Base-by-base conservation (phyloP, 2,329 filamentous ascomycete genomes). In the Xenosphaeropsis pyriputrescens region DNA sequence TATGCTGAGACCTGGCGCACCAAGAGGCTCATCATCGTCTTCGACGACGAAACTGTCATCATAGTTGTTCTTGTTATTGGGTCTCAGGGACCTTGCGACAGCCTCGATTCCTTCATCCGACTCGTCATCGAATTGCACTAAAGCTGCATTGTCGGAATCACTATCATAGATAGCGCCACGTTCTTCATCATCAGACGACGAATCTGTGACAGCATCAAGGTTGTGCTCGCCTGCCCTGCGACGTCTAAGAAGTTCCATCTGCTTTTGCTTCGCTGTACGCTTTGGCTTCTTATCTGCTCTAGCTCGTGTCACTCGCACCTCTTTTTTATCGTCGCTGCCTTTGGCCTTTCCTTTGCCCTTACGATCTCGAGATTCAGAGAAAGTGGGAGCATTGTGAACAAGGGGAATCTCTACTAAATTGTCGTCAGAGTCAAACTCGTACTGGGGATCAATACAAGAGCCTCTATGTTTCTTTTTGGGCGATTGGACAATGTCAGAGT, bases 21-120 rank as follows among this genome's bases (percentile, higher is more conserved):
- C 75, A 0, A 81, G 54, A 5, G 68, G 59, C 0, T 56, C 58
- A 32, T 65, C 64, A 5, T 74, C 66, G 13, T 75, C 75, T 34
- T 79, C 63, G 2, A 68, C 62, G 15, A 88, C 67, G 43, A 85
- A 85, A 42, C 72, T 72, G 2, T 61, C 55, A 3, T 56, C 52
- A 9, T 54, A 55, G 3, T 49, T 47, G 14, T 38, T 44, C 29
- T 15, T 41, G 36, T 35, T 35, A 18, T 46, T 40, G 12, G 32
- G 39, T 17, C 41, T 41, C 36, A 22, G 34, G 9, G 22, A 40
- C 16, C 35, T 39, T 22, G 19, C 38, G 31, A 16, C 29, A 22
- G 43, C 37, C 26, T 40, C 17, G 15, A 35, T 29, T 6, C 45
- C 41, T 8, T 46, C 47, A 31, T 43, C 43, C 31, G 67, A 69